Evolutionary conservation across 805 yeast genomes (phyloP).

Genomic region (Ogataea salicorniae): DNA sequence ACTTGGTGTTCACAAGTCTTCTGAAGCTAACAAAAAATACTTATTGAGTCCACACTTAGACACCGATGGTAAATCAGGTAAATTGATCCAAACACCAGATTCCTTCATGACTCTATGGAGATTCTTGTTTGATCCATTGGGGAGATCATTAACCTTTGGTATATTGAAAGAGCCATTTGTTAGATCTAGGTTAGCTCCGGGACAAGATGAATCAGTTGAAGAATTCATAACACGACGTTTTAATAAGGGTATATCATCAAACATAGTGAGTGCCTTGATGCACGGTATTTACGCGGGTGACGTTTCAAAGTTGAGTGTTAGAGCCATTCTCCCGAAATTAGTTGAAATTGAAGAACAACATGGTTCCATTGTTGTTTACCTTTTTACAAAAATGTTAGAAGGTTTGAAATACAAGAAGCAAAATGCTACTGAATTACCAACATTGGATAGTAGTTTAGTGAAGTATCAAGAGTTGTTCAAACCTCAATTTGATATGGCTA

Average conservation of each 20-base stretch:
- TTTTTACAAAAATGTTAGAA: conserved; percentile 31
- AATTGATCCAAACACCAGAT: conserved; percentile 52
- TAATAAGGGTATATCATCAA: conserved; percentile 47
- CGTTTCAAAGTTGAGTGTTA: conserved; percentile 56
- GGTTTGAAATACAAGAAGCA: conserved; percentile 11
- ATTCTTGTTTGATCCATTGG: conserved; percentile 23
- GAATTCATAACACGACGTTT: conserved; percentile 65
- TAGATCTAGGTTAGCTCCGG: conserved; percentile 19
- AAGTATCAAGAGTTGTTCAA: conserved; percentile 37
- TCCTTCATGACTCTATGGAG: conserved; percentile 27
- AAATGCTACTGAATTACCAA: background rate
- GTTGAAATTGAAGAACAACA: conserved; percentile 51
- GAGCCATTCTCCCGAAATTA: conserved; percentile 51
- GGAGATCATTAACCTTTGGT: conserved; percentile 35
- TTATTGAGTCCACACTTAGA: conserved; percentile 36
- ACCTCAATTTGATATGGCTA: conserved; percentile 35
- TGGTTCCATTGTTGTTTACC: conserved; percentile 53
- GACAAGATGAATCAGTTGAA: conserved; percentile 66
- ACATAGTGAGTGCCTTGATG: conserved; percentile 72
- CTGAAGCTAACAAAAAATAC: conserved; percentile 70
- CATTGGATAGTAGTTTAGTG: conserved; percentile 27
- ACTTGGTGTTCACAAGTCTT: conserved; percentile 49
- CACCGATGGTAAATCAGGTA: conserved; percentile 26
- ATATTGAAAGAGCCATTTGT: conserved; percentile 47
- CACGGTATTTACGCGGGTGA: conserved; percentile 96